Percentiles rank a stretch among this genome's conserved stretches.
These are phyloP conservation scores for Populus tomentosa DNA, from an alignment of 441 rosid species.

Conservation along the genomic window DNA sequence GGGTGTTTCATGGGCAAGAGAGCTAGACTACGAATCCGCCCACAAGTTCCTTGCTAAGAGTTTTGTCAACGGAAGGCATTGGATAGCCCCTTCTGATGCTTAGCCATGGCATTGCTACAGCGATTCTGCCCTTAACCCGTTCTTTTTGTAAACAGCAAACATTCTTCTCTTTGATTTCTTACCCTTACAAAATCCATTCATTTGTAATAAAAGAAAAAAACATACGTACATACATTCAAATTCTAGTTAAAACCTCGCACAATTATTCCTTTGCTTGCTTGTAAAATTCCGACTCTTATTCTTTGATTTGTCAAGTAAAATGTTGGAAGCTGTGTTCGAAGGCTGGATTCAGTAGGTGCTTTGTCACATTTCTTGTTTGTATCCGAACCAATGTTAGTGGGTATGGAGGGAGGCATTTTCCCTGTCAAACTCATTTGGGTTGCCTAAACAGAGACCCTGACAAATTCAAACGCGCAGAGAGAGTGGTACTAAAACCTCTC, in stretches of 20 bases:
- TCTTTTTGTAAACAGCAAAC: neutral
- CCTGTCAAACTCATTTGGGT: neutral
- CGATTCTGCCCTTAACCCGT: neutral
- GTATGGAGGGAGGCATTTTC: neutral
- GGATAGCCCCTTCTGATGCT: constrained; percentile 78
- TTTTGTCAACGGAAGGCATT: constrained; percentile 87
- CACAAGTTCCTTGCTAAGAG: constrained; percentile 81
- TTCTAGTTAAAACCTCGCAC: too few relatives aligned
- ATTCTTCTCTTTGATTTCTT: neutral
- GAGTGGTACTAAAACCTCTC: too few relatives aligned
- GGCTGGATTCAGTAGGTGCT: neutral
- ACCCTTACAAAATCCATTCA: neutral
- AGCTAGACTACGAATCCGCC: constrained; percentile 68
- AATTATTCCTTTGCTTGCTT: neutral
- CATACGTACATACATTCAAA: too few relatives aligned
- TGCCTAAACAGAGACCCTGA: too few relatives aligned
- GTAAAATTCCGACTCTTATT: neutral
- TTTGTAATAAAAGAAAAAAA: too few relatives aligned
- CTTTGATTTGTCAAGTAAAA: neutral
- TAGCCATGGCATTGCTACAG: constrained; percentile 14
- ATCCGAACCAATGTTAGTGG: neutral
- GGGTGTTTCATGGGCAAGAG: constrained; percentile 85
- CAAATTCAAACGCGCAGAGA: too few relatives aligned
- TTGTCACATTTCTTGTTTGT: neutral
- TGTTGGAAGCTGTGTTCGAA: neutral